These are phyloP conservation scores for Lasiosphaeris hirsuta DNA, from an alignment of 495 filamentous ascomycete species.

Conservation along the genomic window DNA sequence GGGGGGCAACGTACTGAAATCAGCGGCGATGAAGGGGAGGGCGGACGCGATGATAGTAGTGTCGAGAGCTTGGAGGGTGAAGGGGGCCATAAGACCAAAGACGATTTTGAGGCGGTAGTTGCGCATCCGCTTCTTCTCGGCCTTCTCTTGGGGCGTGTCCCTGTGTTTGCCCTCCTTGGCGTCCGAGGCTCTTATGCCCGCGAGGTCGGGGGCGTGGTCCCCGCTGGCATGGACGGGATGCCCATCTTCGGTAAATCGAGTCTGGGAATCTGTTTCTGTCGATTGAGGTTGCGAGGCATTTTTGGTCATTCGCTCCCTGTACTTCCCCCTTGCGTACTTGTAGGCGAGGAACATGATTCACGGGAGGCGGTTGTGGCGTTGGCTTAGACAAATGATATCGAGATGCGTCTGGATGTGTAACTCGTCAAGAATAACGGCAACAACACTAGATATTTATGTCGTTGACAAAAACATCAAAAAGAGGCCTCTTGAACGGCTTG, in stretches of 20 bases:
- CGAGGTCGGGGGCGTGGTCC: too few species aligned
- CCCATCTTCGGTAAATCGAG: neutral
- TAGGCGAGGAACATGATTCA: slow-evolving; percentile 17
- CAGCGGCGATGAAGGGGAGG: slow-evolving; percentile 54
- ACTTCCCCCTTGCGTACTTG: slow-evolving; percentile 21
- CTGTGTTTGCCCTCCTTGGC: neutral
- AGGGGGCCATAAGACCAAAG: slow-evolving; percentile 50
- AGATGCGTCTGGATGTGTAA: neutral
- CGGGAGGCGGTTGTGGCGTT: neutral
- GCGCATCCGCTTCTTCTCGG: slow-evolving; percentile 15
- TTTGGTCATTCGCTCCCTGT: slow-evolving; percentile 6
- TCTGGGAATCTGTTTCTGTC: neutral
- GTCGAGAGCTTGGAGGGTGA: slow-evolving; percentile 51
- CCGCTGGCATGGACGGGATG: too few species aligned
- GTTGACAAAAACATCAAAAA: too few species aligned
- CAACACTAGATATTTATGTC: neutral
- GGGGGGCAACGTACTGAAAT: slow-evolving; percentile 48
- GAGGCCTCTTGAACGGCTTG: too few species aligned
- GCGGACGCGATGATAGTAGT: slow-evolving; percentile 59
- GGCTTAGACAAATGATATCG: too few species aligned
- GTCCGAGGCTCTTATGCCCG: too few species aligned
- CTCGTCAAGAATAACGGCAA: neutral
- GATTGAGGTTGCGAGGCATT: neutral
- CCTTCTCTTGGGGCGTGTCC: slow-evolving; percentile 13
- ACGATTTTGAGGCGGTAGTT: slow-evolving; percentile 54